Evolutionary conservation across 805 yeast species (phyloP), one percentile per base, ranked within the genome.

Genomic region (Saccharomyces cerevisiae): DNA sequence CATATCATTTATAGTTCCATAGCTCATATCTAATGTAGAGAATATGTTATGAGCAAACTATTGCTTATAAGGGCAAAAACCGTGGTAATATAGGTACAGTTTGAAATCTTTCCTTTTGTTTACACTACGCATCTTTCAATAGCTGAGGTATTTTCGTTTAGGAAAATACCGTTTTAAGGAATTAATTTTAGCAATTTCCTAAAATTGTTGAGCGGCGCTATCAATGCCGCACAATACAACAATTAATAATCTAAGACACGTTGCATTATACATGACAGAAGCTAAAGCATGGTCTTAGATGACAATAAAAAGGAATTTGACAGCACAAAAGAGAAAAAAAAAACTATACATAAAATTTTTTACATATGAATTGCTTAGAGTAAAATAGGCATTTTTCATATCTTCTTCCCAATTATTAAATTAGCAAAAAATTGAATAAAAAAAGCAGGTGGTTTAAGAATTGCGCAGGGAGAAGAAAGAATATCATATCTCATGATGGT

Each of bases 61-160:
- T 36, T 36, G 24, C 4, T 36, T 36, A 17, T 6, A 8, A 6
- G 24, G 11, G 9, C 4, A 10, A 4, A 8, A 36, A 36, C 43
- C 22, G 22, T 21, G 11, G 8, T 36, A 17, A 36, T 14, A 36
- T 36, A 17, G 22, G 24, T 9, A 36, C 43, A 21, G 11, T 36
- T 17, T 36, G 11, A 36, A n/a, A 36, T 22, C 24, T 36, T 36
- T 36, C 24, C 43, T 36, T 36, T 36, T 36, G 24, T 36, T 36
- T 41, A 14, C 59, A 6, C 29, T 24, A 6, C 13, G 41, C 50
- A 14, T 47, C 47, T 17, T 21, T 26, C 28, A 36, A 29, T 47
- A 31, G 11, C 55, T 54, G 24, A 61, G 64, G 13, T 61, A 63
- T 50, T 61, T 28, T 47, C 29, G 31, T n/a, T 32, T 36, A 36